Conservation (phyloP, 176 grass and related monocot species). For the Cymbopogon citratus region DNA sequence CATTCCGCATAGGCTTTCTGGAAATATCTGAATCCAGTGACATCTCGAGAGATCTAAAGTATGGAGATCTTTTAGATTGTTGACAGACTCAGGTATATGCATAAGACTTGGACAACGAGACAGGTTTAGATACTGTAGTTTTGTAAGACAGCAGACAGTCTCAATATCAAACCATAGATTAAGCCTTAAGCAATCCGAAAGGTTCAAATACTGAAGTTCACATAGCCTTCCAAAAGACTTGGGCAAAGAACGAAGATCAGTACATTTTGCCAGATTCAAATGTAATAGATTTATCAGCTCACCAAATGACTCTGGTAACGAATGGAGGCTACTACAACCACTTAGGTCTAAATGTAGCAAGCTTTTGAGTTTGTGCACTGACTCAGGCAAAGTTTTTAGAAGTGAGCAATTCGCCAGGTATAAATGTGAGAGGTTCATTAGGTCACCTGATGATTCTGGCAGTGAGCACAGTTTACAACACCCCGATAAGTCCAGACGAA, state of each 20-base stretch:
- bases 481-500: no score
- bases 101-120: not conserved
- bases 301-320: not conserved
- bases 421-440: no score
- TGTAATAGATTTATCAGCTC: not conserved
- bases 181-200: not conserved
- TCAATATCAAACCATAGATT: not conserved
- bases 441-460: not conserved
- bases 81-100: not conserved
- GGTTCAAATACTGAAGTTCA: not conserved
- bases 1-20: not conserved
- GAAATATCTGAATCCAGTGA: not conserved
- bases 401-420: not conserved
- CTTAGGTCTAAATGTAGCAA: no score
- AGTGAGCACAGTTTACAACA: not conserved
- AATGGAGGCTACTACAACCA: no score
- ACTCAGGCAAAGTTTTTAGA: not conserved
- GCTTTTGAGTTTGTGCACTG: no score
- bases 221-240: not conserved
- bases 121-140: not conserved
- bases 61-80: not conserved
- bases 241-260: not conserved
- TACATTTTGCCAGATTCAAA: not conserved
- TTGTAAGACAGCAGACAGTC: not conserved
- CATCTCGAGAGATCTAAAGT: not conserved